Base-by-base conservation (phyloP, 257 asterid species). In the Thymus mandschuricus region DNA sequence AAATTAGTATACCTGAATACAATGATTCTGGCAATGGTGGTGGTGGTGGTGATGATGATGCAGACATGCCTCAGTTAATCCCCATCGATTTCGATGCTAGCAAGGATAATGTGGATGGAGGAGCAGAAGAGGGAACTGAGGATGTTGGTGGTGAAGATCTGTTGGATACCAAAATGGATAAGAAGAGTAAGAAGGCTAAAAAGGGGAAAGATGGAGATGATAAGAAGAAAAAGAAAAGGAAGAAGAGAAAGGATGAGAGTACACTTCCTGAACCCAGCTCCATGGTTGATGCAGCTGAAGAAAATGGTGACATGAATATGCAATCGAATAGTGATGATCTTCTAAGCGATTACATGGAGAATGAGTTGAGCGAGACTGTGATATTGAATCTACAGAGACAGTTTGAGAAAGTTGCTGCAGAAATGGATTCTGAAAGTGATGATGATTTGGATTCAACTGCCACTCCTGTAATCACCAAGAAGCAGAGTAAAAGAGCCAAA, bases 351-450 rank as follows among this genome's bases (percentile, higher is more conserved):
- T 76, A 60, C 43, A 66, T 69, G 61, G 88, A 76, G 60, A 73
- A 44, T 63, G 83, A 82, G 60, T 46, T 89, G 77, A 76, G 64
- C 67, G 96, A 91, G 68, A 72, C 75, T 15, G 86, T 84, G 78
- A 86, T 91, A 75, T 75, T 89, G 66, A 95, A 89, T 85, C 96
- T 95, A 80, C 99, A 86, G 80, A 82, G 77, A 60, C 92, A 92
- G 62, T 92, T 95, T 52, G 99, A 92, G 85, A 88, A 79, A 75
- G 94, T 89, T 69, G 97, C 96, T 63, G 88, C 96, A 21, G 96
- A 86, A 72, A 57, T 65, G 66, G 86, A 75, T 75, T 79, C 83
- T 3, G 79, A 66, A 0, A 73, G 54, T 62, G 87, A 78, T 1
- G 85, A 82, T 8, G 85, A 79, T 71, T 64, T 65, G 2, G 83